phyloP scores from a whole-genome alignment of 805 yeast genomes.

The Metschnikowia aberdeeniae region DNA sequence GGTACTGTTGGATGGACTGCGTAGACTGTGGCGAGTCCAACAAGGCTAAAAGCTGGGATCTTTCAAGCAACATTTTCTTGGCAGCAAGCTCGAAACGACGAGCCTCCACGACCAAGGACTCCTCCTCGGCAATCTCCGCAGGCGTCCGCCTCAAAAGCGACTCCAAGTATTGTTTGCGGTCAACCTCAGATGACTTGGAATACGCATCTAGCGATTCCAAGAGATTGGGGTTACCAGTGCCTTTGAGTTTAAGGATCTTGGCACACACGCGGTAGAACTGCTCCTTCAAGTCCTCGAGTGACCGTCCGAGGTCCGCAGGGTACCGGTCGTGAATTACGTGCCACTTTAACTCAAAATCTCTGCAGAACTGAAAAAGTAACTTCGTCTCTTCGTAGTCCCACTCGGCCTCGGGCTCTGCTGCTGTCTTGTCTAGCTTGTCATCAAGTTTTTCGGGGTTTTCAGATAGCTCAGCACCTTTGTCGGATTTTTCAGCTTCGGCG shows the following conservation, averaged over 20 bases:
- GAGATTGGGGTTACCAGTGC: slow-evolving; percentile 41
- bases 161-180: slow-evolving; percentile 76
- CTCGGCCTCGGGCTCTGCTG: slow-evolving; percentile 28
- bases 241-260: slow-evolving; percentile 39
- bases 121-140: slow-evolving; percentile 97
- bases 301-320: slow-evolving; percentile 32
- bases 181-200: slow-evolving; percentile 66
- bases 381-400: slow-evolving; percentile 81
- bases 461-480: slow-evolving; percentile 9
- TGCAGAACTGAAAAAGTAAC: slow-evolving; percentile 71
- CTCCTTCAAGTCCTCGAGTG: slow-evolving; percentile 77
- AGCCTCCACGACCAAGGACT: slow-evolving; percentile 88
- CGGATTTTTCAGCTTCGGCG: background rate
- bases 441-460: slow-evolving; percentile 28
- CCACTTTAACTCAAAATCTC: slow-evolving; percentile 60
- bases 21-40: slow-evolving; percentile 84
- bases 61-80: slow-evolving; percentile 77
- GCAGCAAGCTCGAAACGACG: slow-evolving; percentile 89
- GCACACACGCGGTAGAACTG: slow-evolving; percentile 71
- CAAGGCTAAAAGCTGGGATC: slow-evolving; percentile 71
- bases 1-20: slow-evolving; percentile 68
- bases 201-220: slow-evolving; percentile 60
- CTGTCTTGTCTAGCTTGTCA: slow-evolving; percentile 15
- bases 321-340: slow-evolving; percentile 62
- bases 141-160: slow-evolving; percentile 80